Conservation (phyloP, 805 yeast species). For the Candida ascalaphidarum region DNA sequence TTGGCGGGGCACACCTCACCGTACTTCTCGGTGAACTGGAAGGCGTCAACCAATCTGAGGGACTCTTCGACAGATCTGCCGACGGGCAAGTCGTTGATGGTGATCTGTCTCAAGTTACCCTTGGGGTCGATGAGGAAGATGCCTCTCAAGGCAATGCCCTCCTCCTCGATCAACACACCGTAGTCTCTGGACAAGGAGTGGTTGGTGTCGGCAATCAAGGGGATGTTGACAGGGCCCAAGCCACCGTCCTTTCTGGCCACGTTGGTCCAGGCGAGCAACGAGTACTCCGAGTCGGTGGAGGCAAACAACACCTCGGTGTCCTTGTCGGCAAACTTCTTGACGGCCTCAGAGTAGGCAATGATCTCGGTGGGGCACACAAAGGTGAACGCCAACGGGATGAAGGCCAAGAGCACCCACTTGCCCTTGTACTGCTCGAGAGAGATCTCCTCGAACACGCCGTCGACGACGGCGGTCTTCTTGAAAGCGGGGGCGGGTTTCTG, state of each 20-base stretch:
- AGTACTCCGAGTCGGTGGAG: constrained; percentile 97
- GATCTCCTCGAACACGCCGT: constrained; percentile 93
- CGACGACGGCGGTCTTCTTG: constrained; percentile 95
- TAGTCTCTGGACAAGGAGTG: constrained; percentile 90
- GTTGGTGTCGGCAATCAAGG: constrained; percentile 95
- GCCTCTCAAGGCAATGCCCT: constrained; percentile 96
- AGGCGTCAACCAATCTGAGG: constrained; percentile 94
- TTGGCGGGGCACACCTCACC: constrained; percentile 99
- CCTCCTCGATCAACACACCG: constrained; percentile 96
- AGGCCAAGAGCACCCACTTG: constrained; percentile 94
- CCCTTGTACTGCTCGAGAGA: constrained; percentile 94
- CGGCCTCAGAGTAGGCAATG: constrained; percentile 96
- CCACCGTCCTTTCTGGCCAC: constrained; percentile 97
- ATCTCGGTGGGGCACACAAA: constrained; percentile 99
- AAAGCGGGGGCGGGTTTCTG: constrained; percentile 96
- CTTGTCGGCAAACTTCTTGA: constrained; percentile 77
- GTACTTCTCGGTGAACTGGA: constrained; percentile 98
- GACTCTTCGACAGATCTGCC: constrained; percentile 99
- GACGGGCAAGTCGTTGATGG: constrained; percentile 98
- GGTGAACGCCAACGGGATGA: constrained; percentile 98
- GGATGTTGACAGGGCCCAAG: constrained; percentile 89
- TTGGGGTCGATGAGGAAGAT: constrained; percentile 95
- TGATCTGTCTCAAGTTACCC: constrained; percentile 90
- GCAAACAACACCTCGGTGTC: constrained; percentile 89
- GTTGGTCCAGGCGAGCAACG: constrained; percentile 97